Evolutionary conservation across 805 yeast species (phyloP), one percentile per base, ranked within the genome.

Genomic region (Yarrowia bubula): DNA sequence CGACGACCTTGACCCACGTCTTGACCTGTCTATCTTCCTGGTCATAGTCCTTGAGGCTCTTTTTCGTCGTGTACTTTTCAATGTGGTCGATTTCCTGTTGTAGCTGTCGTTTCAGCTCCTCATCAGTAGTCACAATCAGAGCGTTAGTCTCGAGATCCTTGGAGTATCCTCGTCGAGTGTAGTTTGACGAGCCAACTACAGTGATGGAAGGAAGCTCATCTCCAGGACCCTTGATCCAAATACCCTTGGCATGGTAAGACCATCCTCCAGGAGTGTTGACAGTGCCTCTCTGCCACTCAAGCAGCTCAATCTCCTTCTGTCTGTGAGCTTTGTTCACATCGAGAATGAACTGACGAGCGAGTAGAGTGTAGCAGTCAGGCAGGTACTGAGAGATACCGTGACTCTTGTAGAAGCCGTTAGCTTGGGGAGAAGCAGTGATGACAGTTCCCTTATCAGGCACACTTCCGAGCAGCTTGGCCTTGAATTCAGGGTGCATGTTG

Each of bases 191-290:
- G 0, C 99, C 99, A 58, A 95, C 81, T 7, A 92, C 84, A 0
- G 97, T 90, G 11, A 90, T 76, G 17, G 87, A 81, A 1, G 98
- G 97, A 11, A 73, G 71, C 0, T 70, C 68, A 51, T 85, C 88
- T 1, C 76, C 80, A 0, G 91, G 88, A 11, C 79, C 78, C 8
- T 84, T 79, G 0, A 90, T 76, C 98, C 98, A 95, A 4, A 93
- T 77, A 1, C 99, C 99, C 73, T 95, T 95, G 13, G 99, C 98
- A 73, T 95, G 99, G 75, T 95, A 95, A 0, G 98, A 90, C 98
- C 99, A 93, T 0, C 99, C 99, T 33, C 80, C 82, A 0, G 86
- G 83, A 8, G 88, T 83, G 72, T 91, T 90, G 2, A 85, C 78
- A 15, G 37, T 32, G 0, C 99, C 99, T 57, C 83, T 85, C 71